These are phyloP conservation scores for Populus hybrid DNA, from an alignment of 441 rosid species.

Conservation along the genomic window DNA sequence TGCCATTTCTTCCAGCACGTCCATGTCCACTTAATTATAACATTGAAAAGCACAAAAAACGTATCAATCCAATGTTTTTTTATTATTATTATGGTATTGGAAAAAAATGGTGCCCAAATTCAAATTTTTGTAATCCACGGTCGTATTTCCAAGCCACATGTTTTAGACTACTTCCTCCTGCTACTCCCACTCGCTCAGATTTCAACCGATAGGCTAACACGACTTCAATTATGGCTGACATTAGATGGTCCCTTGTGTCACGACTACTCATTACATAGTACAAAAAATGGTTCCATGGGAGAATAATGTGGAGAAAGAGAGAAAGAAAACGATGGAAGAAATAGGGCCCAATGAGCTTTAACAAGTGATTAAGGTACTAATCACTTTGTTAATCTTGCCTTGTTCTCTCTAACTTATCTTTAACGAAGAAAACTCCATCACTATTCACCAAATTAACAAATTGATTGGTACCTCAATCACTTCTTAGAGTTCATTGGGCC, in stretches of 20 bases:
- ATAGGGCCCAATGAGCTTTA: too few species aligned
- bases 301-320: not conserved
- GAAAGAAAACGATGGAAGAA: too few species aligned
- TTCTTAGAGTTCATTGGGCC: too few species aligned
- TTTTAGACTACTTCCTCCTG: constrained; percentile 4
- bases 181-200: not conserved
- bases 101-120: not conserved
- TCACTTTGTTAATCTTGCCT: too few species aligned
- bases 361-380: not conserved
- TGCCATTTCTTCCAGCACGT: not conserved
- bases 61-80: not conserved
- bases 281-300: not conserved
- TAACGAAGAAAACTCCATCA: too few species aligned
- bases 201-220: not conserved
- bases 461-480: too few species aligned
- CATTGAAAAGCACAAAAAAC: not conserved
- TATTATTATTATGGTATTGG: not conserved
- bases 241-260: not conserved
- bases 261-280: not conserved
- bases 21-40: constrained; percentile 2
- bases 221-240: constrained; percentile 20
- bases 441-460: too few species aligned
- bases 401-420: too few species aligned
- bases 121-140: constrained; percentile 6
- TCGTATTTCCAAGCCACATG: constrained; percentile 21